Evolutionary conservation across 2,329 filamentous ascomycete genomes (phyloP).

Genomic region (Botryotinia convoluta): DNA sequence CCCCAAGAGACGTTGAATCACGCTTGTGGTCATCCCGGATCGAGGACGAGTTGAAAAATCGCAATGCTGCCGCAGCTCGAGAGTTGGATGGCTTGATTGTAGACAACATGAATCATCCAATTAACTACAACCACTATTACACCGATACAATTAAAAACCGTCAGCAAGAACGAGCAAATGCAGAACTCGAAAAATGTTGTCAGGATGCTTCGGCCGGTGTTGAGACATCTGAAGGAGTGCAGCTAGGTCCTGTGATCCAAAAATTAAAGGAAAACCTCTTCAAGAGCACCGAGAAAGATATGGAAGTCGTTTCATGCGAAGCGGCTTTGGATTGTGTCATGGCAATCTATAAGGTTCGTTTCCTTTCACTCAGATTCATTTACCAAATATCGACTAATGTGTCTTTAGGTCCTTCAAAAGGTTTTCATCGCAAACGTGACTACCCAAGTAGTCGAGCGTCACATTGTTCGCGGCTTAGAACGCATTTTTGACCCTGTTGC

Average conservation of each 20-base stretch:
- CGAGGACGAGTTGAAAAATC: slow-evolving; percentile 1
- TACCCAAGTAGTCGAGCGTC: slow-evolving; percentile 35
- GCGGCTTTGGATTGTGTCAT: slow-evolving; percentile 37
- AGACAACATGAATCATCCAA: slow-evolving; percentile 36
- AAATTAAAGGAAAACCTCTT: background rate
- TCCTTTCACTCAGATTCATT: background rate
- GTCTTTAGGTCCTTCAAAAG: slow-evolving; percentile 35
- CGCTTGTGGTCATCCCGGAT: slow-evolving; percentile 16
- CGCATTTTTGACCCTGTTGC: slow-evolving; percentile 24
- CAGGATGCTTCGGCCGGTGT: background rate
- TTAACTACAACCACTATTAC: slow-evolving; percentile 43
- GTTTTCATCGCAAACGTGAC: slow-evolving; percentile 39
- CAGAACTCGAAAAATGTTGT: slow-evolving; percentile 2
- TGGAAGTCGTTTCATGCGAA: slow-evolving; percentile 36
- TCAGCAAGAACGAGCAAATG: slow-evolving; percentile 22
- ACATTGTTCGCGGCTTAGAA: slow-evolving; percentile 24
- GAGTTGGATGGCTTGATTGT: slow-evolving; percentile 23
- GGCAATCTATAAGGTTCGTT: slow-evolving; percentile 39
- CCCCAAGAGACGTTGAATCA: slow-evolving; percentile 14
- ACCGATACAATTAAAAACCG: slow-evolving; percentile 36
- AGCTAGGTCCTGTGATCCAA: background rate
- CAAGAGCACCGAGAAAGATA: slow-evolving; percentile 26
- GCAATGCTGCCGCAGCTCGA: background rate
- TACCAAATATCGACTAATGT: background rate
- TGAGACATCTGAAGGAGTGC: background rate